Evolutionary conservation across 2,329 filamentous ascomycete species (phyloP).

Genomic region (Talaromyces sp.): DNA sequence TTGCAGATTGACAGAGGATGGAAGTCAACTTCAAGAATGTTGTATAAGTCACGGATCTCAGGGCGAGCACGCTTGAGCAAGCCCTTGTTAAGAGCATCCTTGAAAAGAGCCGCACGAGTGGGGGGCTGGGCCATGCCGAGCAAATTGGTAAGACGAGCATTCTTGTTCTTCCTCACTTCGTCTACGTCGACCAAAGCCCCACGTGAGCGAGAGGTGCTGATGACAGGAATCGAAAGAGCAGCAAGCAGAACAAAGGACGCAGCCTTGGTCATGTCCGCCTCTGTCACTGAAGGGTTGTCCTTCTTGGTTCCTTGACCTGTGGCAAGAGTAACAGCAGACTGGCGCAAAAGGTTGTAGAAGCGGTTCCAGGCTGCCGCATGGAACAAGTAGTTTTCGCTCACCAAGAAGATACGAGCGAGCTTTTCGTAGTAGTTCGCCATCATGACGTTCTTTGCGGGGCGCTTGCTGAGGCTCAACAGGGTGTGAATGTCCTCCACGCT

Average conservation of each 20-base stretch:
- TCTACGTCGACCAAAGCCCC: constrained; percentile 96
- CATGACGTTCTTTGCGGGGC: constrained; percentile 97
- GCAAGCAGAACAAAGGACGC: constrained; percentile 94
- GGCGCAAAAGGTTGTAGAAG: constrained; percentile 93
- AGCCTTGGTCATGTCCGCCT: constrained; percentile 86
- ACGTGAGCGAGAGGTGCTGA: constrained; percentile 93
- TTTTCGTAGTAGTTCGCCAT: constrained; percentile 99
- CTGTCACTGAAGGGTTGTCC: constrained; percentile 84
- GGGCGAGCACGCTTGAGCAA: constrained; percentile 86
- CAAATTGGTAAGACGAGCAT: constrained; percentile 90
- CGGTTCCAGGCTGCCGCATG: constrained; percentile 95
- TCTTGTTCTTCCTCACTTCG: constrained; percentile 97
- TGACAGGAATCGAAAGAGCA: constrained; percentile 95
- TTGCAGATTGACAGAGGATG: constrained; percentile 97
- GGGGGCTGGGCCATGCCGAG: constrained; percentile 88
- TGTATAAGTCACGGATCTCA: constrained; percentile 95
- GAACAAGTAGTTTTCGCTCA: constrained; percentile 99
- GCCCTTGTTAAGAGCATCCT: constrained; percentile 90
- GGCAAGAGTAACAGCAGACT: constrained; percentile 77
- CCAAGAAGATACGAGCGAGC: constrained; percentile 94
- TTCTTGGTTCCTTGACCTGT: constrained; percentile 85
- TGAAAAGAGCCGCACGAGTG: constrained; percentile 85
- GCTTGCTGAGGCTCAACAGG: constrained; percentile 93
- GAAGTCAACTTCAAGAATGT: constrained; percentile 98
- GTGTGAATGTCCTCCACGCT: constrained; percentile 99